Evolutionary conservation across 1,284 basidiomycete genomes (phyloP), one percentile per base, ranked within the genome.

Genomic region (Cutaneotrichosporon dermatis): DNA sequence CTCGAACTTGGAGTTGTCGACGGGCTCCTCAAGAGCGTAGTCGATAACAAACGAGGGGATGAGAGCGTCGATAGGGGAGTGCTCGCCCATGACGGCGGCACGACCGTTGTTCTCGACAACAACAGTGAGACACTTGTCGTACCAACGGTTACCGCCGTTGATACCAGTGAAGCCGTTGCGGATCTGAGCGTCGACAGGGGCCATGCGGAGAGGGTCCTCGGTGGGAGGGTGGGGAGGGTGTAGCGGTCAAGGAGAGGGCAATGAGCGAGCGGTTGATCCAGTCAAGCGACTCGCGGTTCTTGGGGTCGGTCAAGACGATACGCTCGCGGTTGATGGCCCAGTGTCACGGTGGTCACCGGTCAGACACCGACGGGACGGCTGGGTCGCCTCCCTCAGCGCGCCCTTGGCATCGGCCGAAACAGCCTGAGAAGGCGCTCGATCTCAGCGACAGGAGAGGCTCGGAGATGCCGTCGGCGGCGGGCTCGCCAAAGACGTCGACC

Each of bases 31-130:
- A 42, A 93, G 80, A 2, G 86, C 86, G 69, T 89, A 95, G 71
- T 97, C 92, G 44, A 86, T 85, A n/a, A 92, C 85, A 54, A 94
- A 89, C 65, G 89, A 91, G 0, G 94, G 93, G 51, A 96, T 87
- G 9, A 98, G 81, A 1, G 94, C 94, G 66, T 98, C 95, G 58
- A 88, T 88, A 0, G 91, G 89, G 3, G 91, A 90, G 78, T 97
- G 94, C 79, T 98, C 95, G 35, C 95, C 95, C 71, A 87, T 86
- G 57, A 90, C 88, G 42, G 91, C 90, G 3, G 90, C 89, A 45
- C 91, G 86, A 2, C 88, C 87, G 63, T 88, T 90, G 11, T 87
- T 86, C 78, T 97, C 93, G 45, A 98, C 86, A 51, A 90, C 83
- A 59, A 97, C 79, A 5, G 86, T 86, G 46, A 90, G 84, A 2